phyloP scores from a whole-genome alignment of 2,329 filamentous ascomycete species.

The Aspergillus sclerotialis region DNA sequence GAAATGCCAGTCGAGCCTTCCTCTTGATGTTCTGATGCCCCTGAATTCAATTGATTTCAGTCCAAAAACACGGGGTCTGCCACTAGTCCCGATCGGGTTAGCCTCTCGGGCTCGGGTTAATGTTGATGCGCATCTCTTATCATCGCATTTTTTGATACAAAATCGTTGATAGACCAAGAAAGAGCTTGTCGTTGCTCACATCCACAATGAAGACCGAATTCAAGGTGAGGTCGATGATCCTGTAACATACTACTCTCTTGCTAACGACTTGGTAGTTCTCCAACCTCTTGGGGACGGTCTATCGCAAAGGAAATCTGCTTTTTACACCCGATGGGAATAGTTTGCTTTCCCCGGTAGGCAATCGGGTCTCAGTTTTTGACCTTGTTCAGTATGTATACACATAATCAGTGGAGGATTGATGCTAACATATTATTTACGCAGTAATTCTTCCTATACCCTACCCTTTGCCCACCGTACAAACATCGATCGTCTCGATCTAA shows the following conservation, averaged over 20 bases:
- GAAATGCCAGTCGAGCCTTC: constrained; percentile 9
- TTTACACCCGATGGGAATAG: constrained; percentile 95
- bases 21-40: constrained; percentile 22
- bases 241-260: no score
- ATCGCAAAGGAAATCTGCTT: constrained; percentile 93
- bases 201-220: constrained; percentile 96
- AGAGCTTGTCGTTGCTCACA: no score
- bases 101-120: no score
- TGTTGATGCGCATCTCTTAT: constrained; percentile 19
- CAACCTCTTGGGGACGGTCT: constrained; percentile 95
- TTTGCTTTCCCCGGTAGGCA: constrained; percentile 92
- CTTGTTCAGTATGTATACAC: constrained; percentile 66
- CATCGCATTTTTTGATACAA: constrained; percentile 16
- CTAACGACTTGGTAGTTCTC: constrained; percentile 64
- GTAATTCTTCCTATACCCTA: constrained; percentile 48
- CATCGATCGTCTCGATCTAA: constrained; percentile 79
- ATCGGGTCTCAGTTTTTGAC: constrained; percentile 92
- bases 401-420: background rate
- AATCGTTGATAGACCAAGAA: background rate
- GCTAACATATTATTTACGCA: constrained; percentile 12
- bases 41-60: constrained; percentile 28
- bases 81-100: constrained; percentile 8
- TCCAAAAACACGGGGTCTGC: constrained; percentile 7
- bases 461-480: constrained; percentile 83
- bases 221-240: constrained; percentile 73